phyloP scores from a whole-genome alignment of 2,329 filamentous ascomycete genomes.

The Ophiocordyceps camponoti-floridani region DNA sequence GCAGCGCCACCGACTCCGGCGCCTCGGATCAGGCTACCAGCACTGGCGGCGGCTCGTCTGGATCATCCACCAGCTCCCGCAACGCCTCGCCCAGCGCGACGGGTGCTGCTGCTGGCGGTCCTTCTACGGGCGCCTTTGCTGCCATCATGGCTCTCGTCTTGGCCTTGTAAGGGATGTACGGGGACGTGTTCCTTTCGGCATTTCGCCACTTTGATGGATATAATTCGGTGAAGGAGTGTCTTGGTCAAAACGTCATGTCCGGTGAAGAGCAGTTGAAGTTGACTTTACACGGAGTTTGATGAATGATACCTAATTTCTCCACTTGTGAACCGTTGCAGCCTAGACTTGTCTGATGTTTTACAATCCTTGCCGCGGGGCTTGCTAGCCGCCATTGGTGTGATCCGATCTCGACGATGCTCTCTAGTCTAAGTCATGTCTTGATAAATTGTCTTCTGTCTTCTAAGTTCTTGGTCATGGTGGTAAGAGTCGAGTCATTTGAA shows the following conservation, averaged over 20 bases:
- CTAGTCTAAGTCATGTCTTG: too few species aligned
- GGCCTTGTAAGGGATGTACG: conserved; percentile 11
- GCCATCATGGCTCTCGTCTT: conserved; percentile 13
- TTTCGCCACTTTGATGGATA: background rate
- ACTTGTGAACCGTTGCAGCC: background rate
- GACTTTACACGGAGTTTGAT: background rate
- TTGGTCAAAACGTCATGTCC: too few species aligned
- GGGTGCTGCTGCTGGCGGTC: conserved; percentile 9
- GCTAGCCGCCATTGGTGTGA: too few species aligned
- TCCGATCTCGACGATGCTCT: too few species aligned
- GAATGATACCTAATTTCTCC: background rate
- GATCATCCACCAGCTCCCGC: background rate
- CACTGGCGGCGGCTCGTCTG: conserved; percentile 1
- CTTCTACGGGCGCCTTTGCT: conserved; percentile 7
- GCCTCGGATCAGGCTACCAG: background rate
- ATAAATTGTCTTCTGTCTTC: too few species aligned
- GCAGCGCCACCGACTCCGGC: background rate
- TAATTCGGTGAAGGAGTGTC: background rate
- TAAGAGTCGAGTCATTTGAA: too few species aligned
- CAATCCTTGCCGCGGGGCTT: too few species aligned
- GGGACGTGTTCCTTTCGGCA: background rate
- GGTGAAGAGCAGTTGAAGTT: background rate
- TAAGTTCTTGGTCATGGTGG: too few species aligned
- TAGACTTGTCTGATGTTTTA: background rate
- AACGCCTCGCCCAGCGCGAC: conserved; percentile 1